These are phyloP conservation scores for Sequoiadendron giganteum DNA, from an alignment of 75 land plant genomes.

Conservation along the genomic window DNA sequence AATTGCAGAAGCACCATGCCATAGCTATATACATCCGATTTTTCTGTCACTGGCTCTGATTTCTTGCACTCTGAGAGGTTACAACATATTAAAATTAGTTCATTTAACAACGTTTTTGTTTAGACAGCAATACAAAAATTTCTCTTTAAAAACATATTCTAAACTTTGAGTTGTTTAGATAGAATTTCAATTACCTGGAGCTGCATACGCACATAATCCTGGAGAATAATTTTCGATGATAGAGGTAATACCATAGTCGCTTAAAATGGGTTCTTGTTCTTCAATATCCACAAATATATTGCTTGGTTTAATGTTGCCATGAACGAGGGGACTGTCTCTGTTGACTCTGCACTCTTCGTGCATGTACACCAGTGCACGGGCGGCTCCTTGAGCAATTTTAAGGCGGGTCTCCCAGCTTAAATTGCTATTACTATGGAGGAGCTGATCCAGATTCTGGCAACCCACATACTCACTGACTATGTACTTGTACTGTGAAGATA, in stretches of 20 bases:
- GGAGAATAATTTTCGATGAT: neutral
- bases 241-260: neutral
- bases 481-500: neutral
- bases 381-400: neutral
- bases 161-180: no score
- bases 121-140: no score
- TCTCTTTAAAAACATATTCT: no score
- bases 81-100: neutral
- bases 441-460: neutral
- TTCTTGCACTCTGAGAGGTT: neutral
- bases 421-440: neutral
- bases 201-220: neutral
- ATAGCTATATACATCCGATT: slow-evolving; percentile 29
- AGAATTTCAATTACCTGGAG: neutral
- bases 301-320: neutral
- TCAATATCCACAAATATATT: neutral
- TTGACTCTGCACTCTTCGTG: neutral
- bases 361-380: slow-evolving; percentile 1
- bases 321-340: neutral
- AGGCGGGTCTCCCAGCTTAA: neutral
- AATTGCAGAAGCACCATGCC: slow-evolving; percentile 27
- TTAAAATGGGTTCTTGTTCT: neutral
- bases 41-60: slow-evolving; percentile 9
- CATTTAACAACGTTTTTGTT: no score
- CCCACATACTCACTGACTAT: neutral